These are phyloP conservation scores for Chytriomyces hyalinus DNA, from an alignment of 192 early-diverging fungal species.

Conservation along the genomic window DNA sequence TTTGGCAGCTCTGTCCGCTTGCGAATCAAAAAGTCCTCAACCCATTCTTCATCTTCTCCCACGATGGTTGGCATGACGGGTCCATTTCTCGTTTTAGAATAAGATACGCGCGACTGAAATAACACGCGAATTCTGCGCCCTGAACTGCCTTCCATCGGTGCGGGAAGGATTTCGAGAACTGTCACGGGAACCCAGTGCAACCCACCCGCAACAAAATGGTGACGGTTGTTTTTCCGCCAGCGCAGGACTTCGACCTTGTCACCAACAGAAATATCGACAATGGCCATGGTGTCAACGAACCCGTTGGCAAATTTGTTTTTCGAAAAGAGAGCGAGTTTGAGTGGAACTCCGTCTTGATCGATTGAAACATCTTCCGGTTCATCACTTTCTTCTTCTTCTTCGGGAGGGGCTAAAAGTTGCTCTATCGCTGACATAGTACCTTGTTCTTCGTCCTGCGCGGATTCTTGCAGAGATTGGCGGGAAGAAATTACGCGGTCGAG, in stretches of 20 bases:
- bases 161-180: constrained; percentile 15
- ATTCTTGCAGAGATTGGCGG: background rate
- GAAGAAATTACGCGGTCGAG: constrained; percentile 14
- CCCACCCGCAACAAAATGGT: constrained; percentile 1
- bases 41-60: constrained; percentile 22
- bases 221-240: constrained; percentile 7
- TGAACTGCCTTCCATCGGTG: background rate
- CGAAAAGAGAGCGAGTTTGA: background rate
- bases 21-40: constrained; percentile 32
- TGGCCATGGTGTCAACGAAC: background rate
- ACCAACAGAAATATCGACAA: background rate
- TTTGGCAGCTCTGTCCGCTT: background rate
- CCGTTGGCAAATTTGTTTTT: background rate
- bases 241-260: constrained; percentile 29
- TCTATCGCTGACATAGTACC: background rate
- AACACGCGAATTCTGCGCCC: constrained; percentile 3
- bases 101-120: constrained; percentile 1
- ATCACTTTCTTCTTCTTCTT: background rate
- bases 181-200: constrained; percentile 30
- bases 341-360: background rate
- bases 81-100: constrained; percentile 2
- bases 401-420: background rate
- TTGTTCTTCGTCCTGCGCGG: background rate
- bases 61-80: background rate
- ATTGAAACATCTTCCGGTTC: background rate